Base-by-base conservation (phyloP, 306 rosid genomes). In the Luffa aegyptiaca region DNA sequence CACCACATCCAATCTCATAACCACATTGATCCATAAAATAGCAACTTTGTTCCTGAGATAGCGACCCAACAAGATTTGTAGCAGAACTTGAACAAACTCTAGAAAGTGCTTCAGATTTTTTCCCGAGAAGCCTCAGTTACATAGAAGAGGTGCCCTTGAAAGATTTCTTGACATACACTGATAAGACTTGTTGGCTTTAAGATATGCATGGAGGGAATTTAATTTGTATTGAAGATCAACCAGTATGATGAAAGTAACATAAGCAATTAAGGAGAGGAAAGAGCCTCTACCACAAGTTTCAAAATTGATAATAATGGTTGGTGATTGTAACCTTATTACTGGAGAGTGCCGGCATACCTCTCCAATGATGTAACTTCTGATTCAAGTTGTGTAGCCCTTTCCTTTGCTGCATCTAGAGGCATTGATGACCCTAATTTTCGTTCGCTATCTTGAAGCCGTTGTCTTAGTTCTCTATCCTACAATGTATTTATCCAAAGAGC, bases 361-460 rank as follows among this genome's bases (percentile, higher is more conserved):
- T 95, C 97, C 78, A 93, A 71, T 79, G 89, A 87, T 64, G 93
- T 90, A 86, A 93, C 90, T 81, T 90, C 94, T 76, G 86, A 86
- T 84, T 93, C 97, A 65, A 95, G 97, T 77, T 91, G 99, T 53
- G 88, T 8, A 87, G 90, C 84, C 83, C 97, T 93, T 83, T 89
- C 93, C 83, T 87, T 91, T 85, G 96, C 97, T 63, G 85, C 90
- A 85, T 87, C 91, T 37, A 90, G 83, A 80, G 99, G 99, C 96
- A 95, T 91, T 57, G 97, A 91, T 81, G 82, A 85, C 66, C 99
- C 99, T 86, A 95, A 84, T 83, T 91, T 93, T 70, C 21, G 65
- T 80, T 95, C 97, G 82, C 99, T 93, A 71, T 93, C 96, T 86
- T 85, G 86, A 88, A 95, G 97, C 36, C 94, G 89, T 59, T 84